A percentile compares a stretch with the other conserved stretches of the same genome.
These are phyloP conservation scores for Neoarthrinium moseri DNA, from an alignment of 2,329 filamentous ascomycete species.

Conservation along the genomic window DNA sequence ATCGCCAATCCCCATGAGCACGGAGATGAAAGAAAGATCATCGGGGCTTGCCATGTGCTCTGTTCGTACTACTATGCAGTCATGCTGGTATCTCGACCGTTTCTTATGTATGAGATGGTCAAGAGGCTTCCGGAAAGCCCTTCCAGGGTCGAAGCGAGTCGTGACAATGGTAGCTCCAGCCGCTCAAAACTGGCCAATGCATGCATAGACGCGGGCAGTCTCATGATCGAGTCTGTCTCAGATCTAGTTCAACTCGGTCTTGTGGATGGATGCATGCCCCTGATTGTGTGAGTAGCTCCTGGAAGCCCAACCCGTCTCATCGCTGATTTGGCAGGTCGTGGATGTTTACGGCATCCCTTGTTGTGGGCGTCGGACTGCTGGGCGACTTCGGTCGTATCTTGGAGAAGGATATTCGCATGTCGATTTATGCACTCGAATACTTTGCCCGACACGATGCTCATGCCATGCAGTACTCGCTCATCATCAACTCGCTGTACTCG, in stretches of 20 bases:
- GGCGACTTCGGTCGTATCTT: conserved; percentile 52
- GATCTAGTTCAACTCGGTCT: conserved; percentile 40
- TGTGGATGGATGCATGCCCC: conserved; percentile 44
- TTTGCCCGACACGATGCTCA: conserved; percentile 49
- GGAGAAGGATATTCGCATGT: conserved; percentile 47
- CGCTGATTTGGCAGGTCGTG: conserved; percentile 40
- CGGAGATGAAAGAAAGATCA: conserved; percentile 28
- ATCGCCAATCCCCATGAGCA: conserved; percentile 24
- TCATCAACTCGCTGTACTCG: conserved; percentile 48
- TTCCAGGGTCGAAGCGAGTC: conserved; percentile 14
- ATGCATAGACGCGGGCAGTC: conserved; percentile 52
- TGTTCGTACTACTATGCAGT: conserved; percentile 56
- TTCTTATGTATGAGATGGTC: conserved; percentile 55
- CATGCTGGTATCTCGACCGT: conserved; percentile 55
- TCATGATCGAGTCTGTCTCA: conserved; percentile 50
- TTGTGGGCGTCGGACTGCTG: conserved; percentile 49
- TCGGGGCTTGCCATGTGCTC: conserved; percentile 50
- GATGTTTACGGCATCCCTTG: conserved; percentile 53
- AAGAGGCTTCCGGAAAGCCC: conserved; percentile 39
- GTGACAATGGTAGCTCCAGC: conserved; percentile 31
- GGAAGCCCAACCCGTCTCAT: background rate
- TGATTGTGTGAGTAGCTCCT: conserved; percentile 45
- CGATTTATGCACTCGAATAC: conserved; percentile 47
- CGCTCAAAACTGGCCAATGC: conserved; percentile 53
- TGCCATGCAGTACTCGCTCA: conserved; percentile 51